A percentile compares a stretch with the other conserved stretches of the same genome.
Evolutionary conservation across 306 rosid genomes (phyloP).

Genomic region (Begonia loranthoides): DNA sequence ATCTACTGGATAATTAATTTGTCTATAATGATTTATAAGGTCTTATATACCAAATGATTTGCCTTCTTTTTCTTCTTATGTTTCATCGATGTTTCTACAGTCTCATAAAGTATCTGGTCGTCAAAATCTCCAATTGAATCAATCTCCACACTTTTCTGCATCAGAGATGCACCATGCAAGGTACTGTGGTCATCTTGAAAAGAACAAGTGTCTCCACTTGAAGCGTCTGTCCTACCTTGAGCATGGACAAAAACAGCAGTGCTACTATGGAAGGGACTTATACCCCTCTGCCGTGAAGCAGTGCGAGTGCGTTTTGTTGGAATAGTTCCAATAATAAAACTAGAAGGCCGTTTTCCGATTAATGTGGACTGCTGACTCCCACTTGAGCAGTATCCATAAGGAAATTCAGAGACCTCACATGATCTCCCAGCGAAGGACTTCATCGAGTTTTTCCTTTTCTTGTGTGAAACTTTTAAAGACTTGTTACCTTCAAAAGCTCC

Average conservation of each 20-base stretch:
- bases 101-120: slow-evolving; percentile 60
- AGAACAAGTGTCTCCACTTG: slow-evolving; percentile 96
- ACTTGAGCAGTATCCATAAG: slow-evolving; percentile 40
- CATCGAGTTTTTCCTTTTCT: slow-evolving; percentile 39
- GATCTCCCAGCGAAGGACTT: slow-evolving; percentile 38
- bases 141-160: slow-evolving; percentile 83
- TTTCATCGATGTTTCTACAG: slow-evolving; percentile 83
- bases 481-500: slow-evolving; percentile 53
- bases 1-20: background rate
- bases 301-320: slow-evolving; percentile 87
- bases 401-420: slow-evolving; percentile 59
- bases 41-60: slow-evolving; percentile 50
- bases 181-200: slow-evolving; percentile 95
- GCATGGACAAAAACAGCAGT: slow-evolving; percentile 42
- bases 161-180: slow-evolving; percentile 59
- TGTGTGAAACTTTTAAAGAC: slow-evolving; percentile 36
- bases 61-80: slow-evolving; percentile 84
- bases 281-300: slow-evolving; percentile 79
- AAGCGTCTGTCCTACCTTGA: slow-evolving; percentile 83
- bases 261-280: slow-evolving; percentile 53
- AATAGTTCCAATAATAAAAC: slow-evolving; percentile 60
- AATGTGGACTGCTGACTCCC: slow-evolving; percentile 43
- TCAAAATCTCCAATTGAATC: slow-evolving; percentile 84
- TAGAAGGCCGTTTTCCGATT: slow-evolving; percentile 63
- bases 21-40: too few species aligned